phyloP scores from a whole-genome alignment of 2,329 filamentous ascomycete species.

The Trichoderma endophyticum region DNA sequence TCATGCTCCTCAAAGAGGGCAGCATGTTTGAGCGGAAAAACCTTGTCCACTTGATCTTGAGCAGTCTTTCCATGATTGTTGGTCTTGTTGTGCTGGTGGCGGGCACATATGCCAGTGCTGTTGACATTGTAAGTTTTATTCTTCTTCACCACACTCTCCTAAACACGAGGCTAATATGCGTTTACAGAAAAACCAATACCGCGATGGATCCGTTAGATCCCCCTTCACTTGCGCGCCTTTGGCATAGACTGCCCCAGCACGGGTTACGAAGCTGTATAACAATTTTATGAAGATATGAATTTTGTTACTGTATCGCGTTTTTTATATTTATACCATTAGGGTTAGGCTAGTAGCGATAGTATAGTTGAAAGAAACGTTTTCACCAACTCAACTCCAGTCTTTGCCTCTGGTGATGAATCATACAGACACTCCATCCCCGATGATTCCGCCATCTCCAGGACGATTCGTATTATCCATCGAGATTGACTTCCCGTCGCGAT shows the following conservation, averaged over 20 bases:
- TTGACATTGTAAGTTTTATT: slow-evolving; percentile 27
- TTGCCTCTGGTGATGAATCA: neutral
- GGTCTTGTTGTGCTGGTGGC: slow-evolving; percentile 27
- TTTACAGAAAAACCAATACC: slow-evolving; percentile 19
- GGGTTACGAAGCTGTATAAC: neutral
- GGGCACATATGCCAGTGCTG: slow-evolving; percentile 28
- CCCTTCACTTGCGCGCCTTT: slow-evolving; percentile 19
- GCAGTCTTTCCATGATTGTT: slow-evolving; percentile 27
- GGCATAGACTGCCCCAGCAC: neutral
- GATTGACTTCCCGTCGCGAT: neutral
- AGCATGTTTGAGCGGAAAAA: slow-evolving; percentile 28
- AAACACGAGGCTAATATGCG: slow-evolving; percentile 6
- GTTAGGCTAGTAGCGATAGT: neutral
- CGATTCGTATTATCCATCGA: neutral
- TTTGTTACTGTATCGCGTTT: neutral
- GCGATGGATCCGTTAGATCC: slow-evolving; percentile 11
- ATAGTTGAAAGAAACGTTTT: neutral
- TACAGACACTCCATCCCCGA: neutral
- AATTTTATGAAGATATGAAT: slow-evolving; percentile 9
- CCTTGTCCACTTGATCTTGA: slow-evolving; percentile 24
- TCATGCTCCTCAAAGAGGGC: slow-evolving; percentile 35
- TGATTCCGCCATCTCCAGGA: neutral
- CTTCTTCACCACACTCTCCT: neutral
- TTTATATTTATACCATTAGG: neutral
- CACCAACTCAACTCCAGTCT: neutral